Evolutionary conservation across 768 basidiomycete genomes (phyloP).

Genomic region (Hericium erinaceus): DNA sequence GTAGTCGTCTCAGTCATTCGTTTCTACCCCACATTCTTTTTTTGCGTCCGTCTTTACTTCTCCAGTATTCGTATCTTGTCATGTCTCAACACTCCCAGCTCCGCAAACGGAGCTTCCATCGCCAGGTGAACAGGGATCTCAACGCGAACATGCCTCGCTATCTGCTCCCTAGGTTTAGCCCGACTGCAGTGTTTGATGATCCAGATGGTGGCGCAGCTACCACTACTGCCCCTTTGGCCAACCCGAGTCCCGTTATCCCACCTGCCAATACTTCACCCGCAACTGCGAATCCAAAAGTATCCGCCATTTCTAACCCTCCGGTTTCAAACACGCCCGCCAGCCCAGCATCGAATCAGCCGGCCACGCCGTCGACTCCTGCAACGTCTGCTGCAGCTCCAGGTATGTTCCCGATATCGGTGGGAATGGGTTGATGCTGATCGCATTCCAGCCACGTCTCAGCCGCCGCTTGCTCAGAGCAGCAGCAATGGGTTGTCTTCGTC

Average conservation of each 20-base stretch:
- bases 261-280: background rate
- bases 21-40: slow-evolving; percentile 5
- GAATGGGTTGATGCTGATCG: background rate
- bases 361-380: background rate
- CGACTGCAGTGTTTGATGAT: background rate
- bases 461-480: background rate
- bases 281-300: background rate
- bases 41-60: background rate
- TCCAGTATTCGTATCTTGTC: background rate
- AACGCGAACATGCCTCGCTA: background rate
- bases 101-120: background rate
- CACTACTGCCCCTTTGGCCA: background rate
- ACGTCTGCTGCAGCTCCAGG: background rate
- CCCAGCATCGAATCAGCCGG: background rate
- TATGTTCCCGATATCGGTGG: background rate
- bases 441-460: background rate
- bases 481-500: background rate
- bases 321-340: background rate
- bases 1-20: background rate
- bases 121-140: background rate
- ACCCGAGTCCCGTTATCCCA: background rate
- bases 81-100: background rate
- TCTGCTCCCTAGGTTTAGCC: background rate
- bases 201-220: background rate
- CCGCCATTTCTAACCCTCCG: background rate